Evolutionary conservation across 768 basidiomycete species (phyloP).

Genomic region (Tricholoma sp.): DNA sequence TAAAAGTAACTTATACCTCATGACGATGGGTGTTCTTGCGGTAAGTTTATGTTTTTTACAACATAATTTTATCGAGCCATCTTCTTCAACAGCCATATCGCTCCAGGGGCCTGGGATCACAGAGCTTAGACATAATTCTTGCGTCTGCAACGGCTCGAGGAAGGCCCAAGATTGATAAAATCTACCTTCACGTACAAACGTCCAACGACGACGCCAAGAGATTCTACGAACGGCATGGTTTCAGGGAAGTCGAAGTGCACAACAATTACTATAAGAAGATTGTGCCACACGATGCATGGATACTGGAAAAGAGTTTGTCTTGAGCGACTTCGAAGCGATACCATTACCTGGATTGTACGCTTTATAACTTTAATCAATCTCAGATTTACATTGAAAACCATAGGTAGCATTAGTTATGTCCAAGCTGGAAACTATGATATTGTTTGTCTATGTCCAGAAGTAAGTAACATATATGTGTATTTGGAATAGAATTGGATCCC

Average conservation of each 20-base stretch:
- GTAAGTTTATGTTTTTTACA: constrained; percentile 38
- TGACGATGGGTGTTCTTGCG: constrained; percentile 90
- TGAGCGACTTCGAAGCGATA: not conserved
- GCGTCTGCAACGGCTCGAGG: constrained; percentile 52
- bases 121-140: constrained; percentile 64
- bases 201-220: constrained; percentile 70
- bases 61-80: constrained; percentile 3
- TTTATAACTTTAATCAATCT: not conserved
- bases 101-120: constrained; percentile 68
- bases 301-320: constrained; percentile 54
- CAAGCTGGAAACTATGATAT: not conserved
- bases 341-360: not conserved
- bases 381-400: not conserved
- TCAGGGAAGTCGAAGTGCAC: constrained; percentile 59
- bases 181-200: constrained; percentile 86
- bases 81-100: constrained; percentile 67
- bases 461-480: not conserved
- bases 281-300: constrained; percentile 78
- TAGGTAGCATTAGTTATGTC: not conserved
- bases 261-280: constrained; percentile 90
- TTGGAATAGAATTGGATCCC: not conserved
- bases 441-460: not conserved
- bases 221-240: constrained; percentile 84
- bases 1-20: constrained; percentile 64
- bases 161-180: constrained; percentile 59